Evolutionary conservation across 805 yeast genomes (phyloP).

Genomic region (Scheffersomyces lignosus): DNA sequence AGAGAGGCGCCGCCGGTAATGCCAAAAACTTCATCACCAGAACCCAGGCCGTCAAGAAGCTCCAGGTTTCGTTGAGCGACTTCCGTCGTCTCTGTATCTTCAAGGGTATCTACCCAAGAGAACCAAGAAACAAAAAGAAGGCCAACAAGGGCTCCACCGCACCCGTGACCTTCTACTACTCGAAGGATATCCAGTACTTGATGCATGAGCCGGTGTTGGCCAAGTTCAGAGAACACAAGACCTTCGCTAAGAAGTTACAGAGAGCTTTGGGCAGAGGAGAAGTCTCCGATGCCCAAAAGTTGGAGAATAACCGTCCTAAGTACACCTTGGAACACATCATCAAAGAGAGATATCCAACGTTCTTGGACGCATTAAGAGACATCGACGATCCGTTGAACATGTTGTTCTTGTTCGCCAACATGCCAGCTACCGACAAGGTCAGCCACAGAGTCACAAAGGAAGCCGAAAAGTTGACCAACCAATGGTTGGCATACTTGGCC

Average conservation of each 20-base stretch:
- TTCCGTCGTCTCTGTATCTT: conserved; percentile 96
- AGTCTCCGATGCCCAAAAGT: conserved; percentile 78
- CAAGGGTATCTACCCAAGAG: conserved; percentile 97
- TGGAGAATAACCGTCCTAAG: conserved; percentile 78
- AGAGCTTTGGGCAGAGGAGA: conserved; percentile 92
- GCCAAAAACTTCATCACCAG: conserved; percentile 92
- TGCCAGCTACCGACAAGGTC: conserved; percentile 90
- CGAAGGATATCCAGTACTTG: conserved; percentile 91
- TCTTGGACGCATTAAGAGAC: conserved; percentile 88
- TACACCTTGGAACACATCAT: conserved; percentile 88
- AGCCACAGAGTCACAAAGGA: conserved; percentile 80
- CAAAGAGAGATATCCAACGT: conserved; percentile 94
- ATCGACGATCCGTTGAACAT: conserved; percentile 93
- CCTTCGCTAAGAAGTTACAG: conserved; percentile 87
- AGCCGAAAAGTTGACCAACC: conserved; percentile 83
- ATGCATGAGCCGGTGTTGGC: conserved; percentile 91
- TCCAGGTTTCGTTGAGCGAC: conserved; percentile 93
- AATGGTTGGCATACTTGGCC: conserved; percentile 94
- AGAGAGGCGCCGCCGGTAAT: conserved; percentile 82
- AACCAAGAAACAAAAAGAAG: conserved; percentile 92
- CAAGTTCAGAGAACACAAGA: conserved; percentile 93
- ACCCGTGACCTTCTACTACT: conserved; percentile 89
- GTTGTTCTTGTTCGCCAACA: conserved; percentile 88
- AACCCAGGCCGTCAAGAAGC: conserved; percentile 87
- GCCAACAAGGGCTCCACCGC: conserved; percentile 98